Percentiles rank a stretch among this genome's conserved stretches.
phyloP scores from a whole-genome alignment of 2,329 filamentous ascomycete species.

The Aurifilum marmelostoma region DNA sequence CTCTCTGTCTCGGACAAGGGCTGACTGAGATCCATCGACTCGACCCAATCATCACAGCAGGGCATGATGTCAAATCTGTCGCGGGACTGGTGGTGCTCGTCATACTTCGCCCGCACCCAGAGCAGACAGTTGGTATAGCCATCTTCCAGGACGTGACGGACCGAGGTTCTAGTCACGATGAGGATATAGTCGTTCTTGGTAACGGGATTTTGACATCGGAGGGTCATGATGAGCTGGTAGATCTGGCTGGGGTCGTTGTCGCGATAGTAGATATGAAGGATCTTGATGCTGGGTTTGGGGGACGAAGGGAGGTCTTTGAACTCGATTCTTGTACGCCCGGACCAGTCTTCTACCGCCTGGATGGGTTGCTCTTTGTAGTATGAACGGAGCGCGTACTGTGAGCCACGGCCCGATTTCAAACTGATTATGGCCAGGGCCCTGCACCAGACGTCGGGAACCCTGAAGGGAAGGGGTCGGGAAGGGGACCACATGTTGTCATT shows the following conservation, averaged over 20 bases:
- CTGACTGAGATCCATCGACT: constrained; percentile 17
- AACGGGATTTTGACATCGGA: constrained; percentile 5
- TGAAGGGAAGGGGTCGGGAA: constrained; percentile 10
- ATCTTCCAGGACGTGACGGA: constrained; percentile 25
- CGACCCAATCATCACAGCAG: constrained; percentile 24
- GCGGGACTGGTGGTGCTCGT: not conserved
- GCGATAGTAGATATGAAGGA: constrained; percentile 22
- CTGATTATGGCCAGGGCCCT: constrained; percentile 26
- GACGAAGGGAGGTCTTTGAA: too few relatives aligned
- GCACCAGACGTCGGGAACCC: constrained; percentile 25
- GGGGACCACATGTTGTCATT: constrained; percentile 3
- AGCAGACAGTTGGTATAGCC: constrained; percentile 25
- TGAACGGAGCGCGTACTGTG: constrained; percentile 21
- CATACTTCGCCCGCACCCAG: constrained; percentile 19
- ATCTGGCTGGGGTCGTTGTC: constrained; percentile 24
- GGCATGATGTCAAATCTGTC: constrained; percentile 19
- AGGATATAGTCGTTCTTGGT: constrained; percentile 13
- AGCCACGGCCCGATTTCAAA: constrained; percentile 24
- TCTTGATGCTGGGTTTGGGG: constrained; percentile 10
- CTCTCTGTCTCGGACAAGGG: constrained; percentile 25
- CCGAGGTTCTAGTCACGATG: constrained; percentile 27
- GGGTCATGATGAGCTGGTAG: constrained; percentile 21
- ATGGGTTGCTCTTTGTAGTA: constrained; percentile 18
- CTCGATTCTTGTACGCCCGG: too few relatives aligned
- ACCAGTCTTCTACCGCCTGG: constrained; percentile 2